Percentiles rank a stretch among this genome's conserved stretches.
Evolutionary conservation across 2,329 filamentous ascomycete species (phyloP).

Genomic region (Sporothrix globosa): DNA sequence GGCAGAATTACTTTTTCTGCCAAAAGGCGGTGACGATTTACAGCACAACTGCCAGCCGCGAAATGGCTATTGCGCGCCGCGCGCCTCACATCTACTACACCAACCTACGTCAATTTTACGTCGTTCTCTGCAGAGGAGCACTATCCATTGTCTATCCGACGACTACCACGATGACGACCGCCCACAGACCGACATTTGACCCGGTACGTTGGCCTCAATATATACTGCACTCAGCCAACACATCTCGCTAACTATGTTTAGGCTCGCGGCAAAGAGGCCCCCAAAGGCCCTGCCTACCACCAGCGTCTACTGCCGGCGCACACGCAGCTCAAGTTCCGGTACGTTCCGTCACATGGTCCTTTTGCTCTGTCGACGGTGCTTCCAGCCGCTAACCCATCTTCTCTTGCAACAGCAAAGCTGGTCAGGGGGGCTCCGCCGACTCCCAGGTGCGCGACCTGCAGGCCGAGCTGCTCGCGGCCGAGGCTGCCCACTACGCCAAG

Average conservation of each 20-base stretch:
- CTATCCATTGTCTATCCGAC: neutral
- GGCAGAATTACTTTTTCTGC: slow-evolving; percentile 36
- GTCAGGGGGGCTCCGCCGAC: slow-evolving; percentile 84
- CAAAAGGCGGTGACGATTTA: slow-evolving; percentile 38
- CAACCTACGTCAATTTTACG: slow-evolving; percentile 1
- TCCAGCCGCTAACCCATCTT: neutral
- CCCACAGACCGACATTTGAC: slow-evolving; percentile 90
- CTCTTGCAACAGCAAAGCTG: slow-evolving; percentile 62
- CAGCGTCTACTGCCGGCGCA: slow-evolving; percentile 93
- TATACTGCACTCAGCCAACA: neutral
- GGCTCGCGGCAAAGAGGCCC: slow-evolving; percentile 93
- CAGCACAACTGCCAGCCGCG: neutral
- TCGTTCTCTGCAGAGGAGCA: neutral
- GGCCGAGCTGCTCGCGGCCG: slow-evolving; percentile 85
- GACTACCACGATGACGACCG: slow-evolving; percentile 62
- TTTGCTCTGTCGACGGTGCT: neutral
- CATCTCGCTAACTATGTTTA: slow-evolving; percentile 42
- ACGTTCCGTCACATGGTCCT: slow-evolving; percentile 42
- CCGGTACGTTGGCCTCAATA: slow-evolving; percentile 60
- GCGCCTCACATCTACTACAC: neutral
- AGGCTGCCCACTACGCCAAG: slow-evolving; percentile 86
- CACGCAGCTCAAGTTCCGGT: slow-evolving; percentile 86
- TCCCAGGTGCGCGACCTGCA: slow-evolving; percentile 68
- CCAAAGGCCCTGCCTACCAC: slow-evolving; percentile 91
- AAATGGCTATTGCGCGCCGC: slow-evolving; percentile 5